Conservation (phyloP, 1,284 basidiomycete genomes). For the Trichosporon asahii region DNA sequence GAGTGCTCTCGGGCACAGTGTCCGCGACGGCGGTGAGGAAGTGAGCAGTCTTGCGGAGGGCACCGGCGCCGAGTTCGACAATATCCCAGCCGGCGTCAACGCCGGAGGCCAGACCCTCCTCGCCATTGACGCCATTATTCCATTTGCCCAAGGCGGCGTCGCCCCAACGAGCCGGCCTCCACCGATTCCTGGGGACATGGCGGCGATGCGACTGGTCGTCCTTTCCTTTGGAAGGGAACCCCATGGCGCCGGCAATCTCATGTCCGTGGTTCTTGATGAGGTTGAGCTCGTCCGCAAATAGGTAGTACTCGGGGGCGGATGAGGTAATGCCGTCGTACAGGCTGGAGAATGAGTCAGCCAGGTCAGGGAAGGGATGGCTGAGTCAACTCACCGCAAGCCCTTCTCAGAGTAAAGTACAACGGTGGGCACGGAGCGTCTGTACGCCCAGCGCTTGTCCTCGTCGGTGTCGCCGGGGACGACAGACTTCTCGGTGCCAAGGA, state of each 20-base stretch:
- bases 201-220: not conserved
- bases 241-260: constrained; percentile 57
- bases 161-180: constrained; percentile 54
- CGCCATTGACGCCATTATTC: constrained; percentile 60
- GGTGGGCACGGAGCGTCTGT: constrained; percentile 70
- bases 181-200: constrained; percentile 8
- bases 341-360: constrained; percentile 22
- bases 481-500: constrained; percentile 29
- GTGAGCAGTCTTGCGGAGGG: constrained; percentile 85
- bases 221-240: constrained; percentile 30
- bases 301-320: constrained; percentile 79
- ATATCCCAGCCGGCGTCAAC: constrained; percentile 57
- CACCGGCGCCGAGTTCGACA: constrained; percentile 81
- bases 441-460: constrained; percentile 46
- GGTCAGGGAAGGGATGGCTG: not conserved
- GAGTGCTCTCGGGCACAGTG: constrained; percentile 51
- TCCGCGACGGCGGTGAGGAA: constrained; percentile 70
- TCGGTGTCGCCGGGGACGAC: constrained; percentile 37
- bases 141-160: constrained; percentile 66
- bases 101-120: constrained; percentile 51
- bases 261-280: constrained; percentile 54
- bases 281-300: constrained; percentile 62
- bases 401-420: constrained; percentile 81
- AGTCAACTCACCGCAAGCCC: constrained; percentile 59
- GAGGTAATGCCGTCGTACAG: constrained; percentile 66